Evolutionary conservation across 805 yeast species (phyloP).

Genomic region (Torulaspora maleeae): DNA sequence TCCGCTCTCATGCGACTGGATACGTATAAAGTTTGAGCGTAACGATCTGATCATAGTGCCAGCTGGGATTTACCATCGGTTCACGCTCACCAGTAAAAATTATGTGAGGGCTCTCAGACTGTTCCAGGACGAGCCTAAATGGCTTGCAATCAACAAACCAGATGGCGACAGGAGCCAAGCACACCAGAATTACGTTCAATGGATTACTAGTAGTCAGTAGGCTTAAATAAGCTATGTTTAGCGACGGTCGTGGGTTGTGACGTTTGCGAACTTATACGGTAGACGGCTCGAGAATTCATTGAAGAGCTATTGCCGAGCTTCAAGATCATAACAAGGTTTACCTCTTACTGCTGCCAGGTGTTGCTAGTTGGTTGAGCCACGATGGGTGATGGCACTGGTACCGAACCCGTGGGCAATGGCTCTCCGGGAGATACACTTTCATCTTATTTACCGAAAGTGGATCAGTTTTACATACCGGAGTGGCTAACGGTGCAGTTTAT

Average conservation of each 20-base stretch:
- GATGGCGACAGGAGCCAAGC: slow-evolving; percentile 43
- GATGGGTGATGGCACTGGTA: slow-evolving; percentile 8
- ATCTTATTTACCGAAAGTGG: slow-evolving; percentile 37
- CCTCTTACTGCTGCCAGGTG: neutral
- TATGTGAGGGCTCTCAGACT: slow-evolving; percentile 73
- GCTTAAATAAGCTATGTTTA: neutral
- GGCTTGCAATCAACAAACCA: slow-evolving; percentile 82
- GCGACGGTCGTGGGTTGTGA: slow-evolving; percentile 1
- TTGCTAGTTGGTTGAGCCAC: neutral
- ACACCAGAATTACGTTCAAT: slow-evolving; percentile 44
- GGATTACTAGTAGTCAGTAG: slow-evolving; percentile 4
- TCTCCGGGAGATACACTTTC: slow-evolving; percentile 21
- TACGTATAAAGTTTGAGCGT: slow-evolving; percentile 58
- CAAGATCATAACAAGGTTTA: neutral
- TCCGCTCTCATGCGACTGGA: slow-evolving; percentile 55
- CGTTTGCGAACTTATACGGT: slow-evolving; percentile 1
- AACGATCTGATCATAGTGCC: slow-evolving; percentile 74
- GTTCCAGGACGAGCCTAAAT: slow-evolving; percentile 92
- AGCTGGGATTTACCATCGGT: slow-evolving; percentile 91
- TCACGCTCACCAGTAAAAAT: slow-evolving; percentile 63
- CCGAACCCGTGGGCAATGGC: slow-evolving; percentile 5
- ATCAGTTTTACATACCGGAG: slow-evolving; percentile 45
- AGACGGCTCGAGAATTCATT: neutral
- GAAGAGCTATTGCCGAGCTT: neutral
- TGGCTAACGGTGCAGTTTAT: slow-evolving; percentile 52